Conservation (phyloP, 495 filamentous ascomycete genomes). For the Hypoxylon cercidicola region DNA sequence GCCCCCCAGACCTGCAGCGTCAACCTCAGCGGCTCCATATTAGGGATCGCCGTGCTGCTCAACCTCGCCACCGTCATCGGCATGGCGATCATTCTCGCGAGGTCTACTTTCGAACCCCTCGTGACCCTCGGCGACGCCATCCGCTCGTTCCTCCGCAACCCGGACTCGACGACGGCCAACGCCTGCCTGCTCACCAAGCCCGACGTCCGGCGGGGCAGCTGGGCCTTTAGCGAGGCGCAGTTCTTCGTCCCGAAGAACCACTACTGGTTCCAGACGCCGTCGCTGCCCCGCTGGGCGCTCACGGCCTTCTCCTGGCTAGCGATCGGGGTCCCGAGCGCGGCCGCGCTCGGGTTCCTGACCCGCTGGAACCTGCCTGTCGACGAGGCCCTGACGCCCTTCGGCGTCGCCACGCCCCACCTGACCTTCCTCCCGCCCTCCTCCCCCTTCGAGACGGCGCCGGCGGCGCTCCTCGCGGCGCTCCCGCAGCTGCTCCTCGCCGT, state of each 20-base stretch:
- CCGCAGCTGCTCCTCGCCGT: constrained; percentile 54
- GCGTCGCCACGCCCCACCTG: constrained; percentile 39
- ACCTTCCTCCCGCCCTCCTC: constrained; percentile 36
- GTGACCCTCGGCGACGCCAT: constrained; percentile 59
- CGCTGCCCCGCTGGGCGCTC: constrained; percentile 49
- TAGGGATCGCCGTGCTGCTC: constrained; percentile 52
- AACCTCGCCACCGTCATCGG: constrained; percentile 52
- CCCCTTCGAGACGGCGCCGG: constrained; percentile 34
- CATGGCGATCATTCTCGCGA: constrained; percentile 47
- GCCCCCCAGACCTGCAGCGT: constrained; percentile 50
- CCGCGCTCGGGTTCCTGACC: constrained; percentile 44
- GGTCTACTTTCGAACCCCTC: constrained; percentile 50
- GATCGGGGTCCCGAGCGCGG: constrained; percentile 43
- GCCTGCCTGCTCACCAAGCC: constrained; percentile 53
- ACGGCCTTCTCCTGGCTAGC: constrained; percentile 44
- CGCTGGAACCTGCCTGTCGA: constrained; percentile 24
- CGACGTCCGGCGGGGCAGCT: constrained; percentile 52
- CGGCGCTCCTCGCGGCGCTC: constrained; percentile 46
- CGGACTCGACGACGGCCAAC: constrained; percentile 45
- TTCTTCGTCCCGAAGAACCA: constrained; percentile 53
- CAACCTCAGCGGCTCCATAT: constrained; percentile 52
- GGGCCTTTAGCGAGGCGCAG: constrained; percentile 49
- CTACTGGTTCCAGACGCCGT: constrained; percentile 55
- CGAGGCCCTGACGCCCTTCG: constrained; percentile 46
- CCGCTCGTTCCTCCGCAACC: constrained; percentile 55